Percentiles rank a stretch among this genome's conserved stretches.
phyloP scores from a whole-genome alignment of 768 basidiomycete species.

The Dacryopinax primogenitus region DNA sequence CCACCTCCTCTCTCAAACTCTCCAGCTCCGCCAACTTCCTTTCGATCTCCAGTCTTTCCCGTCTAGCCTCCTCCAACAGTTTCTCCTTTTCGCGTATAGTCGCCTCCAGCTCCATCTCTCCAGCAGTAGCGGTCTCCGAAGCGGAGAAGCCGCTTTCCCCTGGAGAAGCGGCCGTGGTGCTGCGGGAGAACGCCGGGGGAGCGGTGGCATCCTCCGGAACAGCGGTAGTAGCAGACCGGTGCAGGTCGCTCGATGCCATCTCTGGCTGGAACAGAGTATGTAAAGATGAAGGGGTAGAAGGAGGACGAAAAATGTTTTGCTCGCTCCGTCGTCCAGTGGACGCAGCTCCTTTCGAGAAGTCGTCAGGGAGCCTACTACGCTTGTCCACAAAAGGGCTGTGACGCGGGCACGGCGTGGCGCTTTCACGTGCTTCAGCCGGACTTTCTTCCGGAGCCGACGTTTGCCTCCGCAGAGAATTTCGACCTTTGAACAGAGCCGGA shows the following conservation, averaged over 20 bases:
- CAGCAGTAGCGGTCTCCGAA: not conserved
- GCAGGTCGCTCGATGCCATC: not conserved
- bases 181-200: not conserved
- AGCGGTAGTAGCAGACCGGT: not conserved
- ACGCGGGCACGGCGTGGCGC: too few relatives aligned
- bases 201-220: not conserved
- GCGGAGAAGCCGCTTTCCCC: not conserved
- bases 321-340: not conserved
- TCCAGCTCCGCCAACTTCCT: not conserved
- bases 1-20: not conserved
- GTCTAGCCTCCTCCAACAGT: not conserved
- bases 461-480: constrained; percentile 7
- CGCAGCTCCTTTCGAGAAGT: not conserved
- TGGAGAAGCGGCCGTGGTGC: not conserved
- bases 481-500: not conserved
- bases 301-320: not conserved
- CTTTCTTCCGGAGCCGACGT: not conserved
- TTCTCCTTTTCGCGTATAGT: not conserved
- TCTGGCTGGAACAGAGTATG: not conserved
- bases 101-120: not conserved
- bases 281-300: not conserved
- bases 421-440: not conserved
- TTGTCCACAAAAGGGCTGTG: not conserved
- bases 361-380: constrained; percentile 1
- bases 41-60: not conserved